Conservation (phyloP, 306 rosid genomes). For the Prunus mume region DNA sequence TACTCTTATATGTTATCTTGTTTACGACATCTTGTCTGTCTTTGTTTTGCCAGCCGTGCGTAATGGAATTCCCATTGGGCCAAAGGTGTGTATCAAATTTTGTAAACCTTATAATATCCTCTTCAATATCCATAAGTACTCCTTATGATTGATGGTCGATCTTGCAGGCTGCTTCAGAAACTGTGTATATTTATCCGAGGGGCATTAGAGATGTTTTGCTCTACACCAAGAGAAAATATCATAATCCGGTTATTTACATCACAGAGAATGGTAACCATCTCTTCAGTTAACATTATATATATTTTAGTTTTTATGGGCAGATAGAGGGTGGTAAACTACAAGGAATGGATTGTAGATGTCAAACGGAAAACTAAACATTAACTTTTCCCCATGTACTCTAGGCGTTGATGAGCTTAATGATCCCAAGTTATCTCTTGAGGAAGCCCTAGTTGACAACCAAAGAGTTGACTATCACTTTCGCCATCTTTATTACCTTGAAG, state of each 20-base stretch:
- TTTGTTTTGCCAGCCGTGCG: conserved; percentile 21
- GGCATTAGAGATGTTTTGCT: conserved; percentile 31
- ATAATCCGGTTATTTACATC: conserved; percentile 36
- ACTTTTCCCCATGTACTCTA: conserved; percentile 8
- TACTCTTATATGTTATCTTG: not conserved
- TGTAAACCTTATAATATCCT: not conserved
- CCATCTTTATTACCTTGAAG: conserved; percentile 39
- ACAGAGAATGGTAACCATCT: conserved; percentile 31
- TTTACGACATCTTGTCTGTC: not conserved
- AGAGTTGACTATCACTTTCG: conserved; percentile 37
- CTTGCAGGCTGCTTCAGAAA: conserved; percentile 18
- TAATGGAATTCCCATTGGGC: conserved; percentile 40
- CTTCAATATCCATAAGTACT: not conserved
- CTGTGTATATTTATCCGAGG: conserved; percentile 21
- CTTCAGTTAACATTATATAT: no score
- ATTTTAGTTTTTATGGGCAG: no score
- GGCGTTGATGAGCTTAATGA: conserved; percentile 44
- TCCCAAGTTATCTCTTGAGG: conserved; percentile 24
- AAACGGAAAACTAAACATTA: no score
- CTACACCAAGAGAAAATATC: conserved; percentile 17
- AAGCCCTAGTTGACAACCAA: conserved; percentile 34
- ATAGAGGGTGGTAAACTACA: no score
- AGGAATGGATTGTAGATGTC: no score
- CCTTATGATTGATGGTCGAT: not conserved
- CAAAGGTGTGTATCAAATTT: conserved; percentile 6